Evolutionary conservation across 805 yeast species (phyloP), one percentile per base, ranked within the genome.

Genomic region (Nakazawaea holstii): DNA sequence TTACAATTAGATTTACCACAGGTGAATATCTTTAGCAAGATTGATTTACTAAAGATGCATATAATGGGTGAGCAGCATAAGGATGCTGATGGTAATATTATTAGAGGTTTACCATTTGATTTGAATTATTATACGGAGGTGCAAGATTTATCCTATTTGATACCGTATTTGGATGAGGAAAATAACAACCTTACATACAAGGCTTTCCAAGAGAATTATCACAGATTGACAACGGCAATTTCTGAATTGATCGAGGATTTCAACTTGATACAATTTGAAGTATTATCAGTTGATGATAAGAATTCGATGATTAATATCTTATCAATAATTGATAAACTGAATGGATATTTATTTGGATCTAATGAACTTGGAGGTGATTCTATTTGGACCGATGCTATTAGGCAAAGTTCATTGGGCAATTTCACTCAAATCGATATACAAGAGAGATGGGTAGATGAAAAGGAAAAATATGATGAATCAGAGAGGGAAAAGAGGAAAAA

Each of bases 301-400:
- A 80, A 82, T 50, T 81, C 94, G 30, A 94, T 94, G 98, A 91
- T 94, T 29, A 76, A 84, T 43, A 65, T 94, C 33, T 73, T 94
- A 39, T 73, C 85, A 13, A 71, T 79, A 1, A 79, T 94, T 8
- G 99, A 94, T 60, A 91, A 87, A 60, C 92, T 97, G 2, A 87
- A 84, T 56, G 99, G 99, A 0, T 94, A 94, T 61, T 76, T 87
- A 55, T 89, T 88, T 69, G 99, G 99, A 0, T 72, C 91, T 1
- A 87, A 90, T 29, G 99, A 94, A 56, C 74, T 92, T 7, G 96
- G 97, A 2, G 99, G 98, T n/a, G 99, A 94, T 60, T 79, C 92
- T 0, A 81, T 94, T 1, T 94, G 99, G 99, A 87, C 90, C n/a
- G 96, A 92, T 56, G 96, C 97, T 0, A 77, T 92, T 0, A 74